These are phyloP conservation scores for Wickerhamomyces sydowiorum DNA, from an alignment of 805 yeast genomes.

Conservation along the genomic window DNA sequence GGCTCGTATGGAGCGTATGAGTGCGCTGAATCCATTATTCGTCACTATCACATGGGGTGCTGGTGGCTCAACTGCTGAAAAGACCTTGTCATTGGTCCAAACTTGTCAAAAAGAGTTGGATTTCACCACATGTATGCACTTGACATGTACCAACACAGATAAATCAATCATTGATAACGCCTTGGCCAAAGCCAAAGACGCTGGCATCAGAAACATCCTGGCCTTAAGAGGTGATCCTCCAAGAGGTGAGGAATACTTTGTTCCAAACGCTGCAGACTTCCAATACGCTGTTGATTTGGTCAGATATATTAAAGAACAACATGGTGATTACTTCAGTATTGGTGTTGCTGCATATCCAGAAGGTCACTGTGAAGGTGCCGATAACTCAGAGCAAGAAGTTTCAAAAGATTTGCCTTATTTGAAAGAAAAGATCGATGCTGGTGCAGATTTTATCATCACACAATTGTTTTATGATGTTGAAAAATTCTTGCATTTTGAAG, in stretches of 20 bases:
- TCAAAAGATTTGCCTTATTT: constrained; percentile 69
- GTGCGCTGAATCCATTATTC: constrained; percentile 80
- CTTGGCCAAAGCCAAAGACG: constrained; percentile 56
- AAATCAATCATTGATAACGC: constrained; percentile 74
- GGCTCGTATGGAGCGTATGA: constrained; percentile 85
- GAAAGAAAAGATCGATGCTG: constrained; percentile 83
- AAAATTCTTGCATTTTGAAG: constrained; percentile 65
- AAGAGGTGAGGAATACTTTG: constrained; percentile 61
- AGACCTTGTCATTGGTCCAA: constrained; percentile 77
- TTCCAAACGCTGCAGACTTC: constrained; percentile 38
- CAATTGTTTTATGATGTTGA: constrained; percentile 88
- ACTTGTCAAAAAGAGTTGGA: constrained; percentile 70
- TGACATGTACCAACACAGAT: constrained; percentile 94
- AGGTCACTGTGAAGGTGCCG: constrained; percentile 90
- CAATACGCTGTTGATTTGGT: constrained; percentile 83
- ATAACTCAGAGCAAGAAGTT: constrained; percentile 57
- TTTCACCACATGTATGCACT: constrained; percentile 87
- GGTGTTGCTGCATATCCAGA: constrained; percentile 99
- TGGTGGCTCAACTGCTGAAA: constrained; percentile 88
- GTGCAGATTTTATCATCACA: constrained; percentile 90
- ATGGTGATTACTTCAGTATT: constrained; percentile 81
- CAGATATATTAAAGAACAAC: constrained; percentile 58
- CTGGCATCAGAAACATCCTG: constrained; percentile 83
- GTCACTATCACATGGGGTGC: constrained; percentile 98
- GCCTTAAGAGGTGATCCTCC: constrained; percentile 98